Evolutionary conservation across 208 protist species (phyloP).

Genomic region (Acanthamoeba sp.): DNA sequence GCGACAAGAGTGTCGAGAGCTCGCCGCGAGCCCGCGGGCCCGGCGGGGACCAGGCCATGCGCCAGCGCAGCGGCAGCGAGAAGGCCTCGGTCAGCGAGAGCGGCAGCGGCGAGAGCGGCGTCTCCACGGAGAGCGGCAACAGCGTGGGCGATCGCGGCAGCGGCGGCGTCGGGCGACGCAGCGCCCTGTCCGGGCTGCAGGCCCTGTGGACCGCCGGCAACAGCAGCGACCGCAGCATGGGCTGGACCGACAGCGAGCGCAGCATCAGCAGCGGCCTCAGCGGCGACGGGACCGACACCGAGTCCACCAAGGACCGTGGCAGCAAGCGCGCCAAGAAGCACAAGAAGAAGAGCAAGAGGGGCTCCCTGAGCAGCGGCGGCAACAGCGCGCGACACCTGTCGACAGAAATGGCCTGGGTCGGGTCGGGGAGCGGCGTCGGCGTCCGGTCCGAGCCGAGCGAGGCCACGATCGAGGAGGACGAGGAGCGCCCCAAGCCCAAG

Average conservation of each 20-base stretch:
- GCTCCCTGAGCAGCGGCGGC: not conserved
- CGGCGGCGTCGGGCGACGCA: not conserved
- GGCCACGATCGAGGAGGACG: not conserved
- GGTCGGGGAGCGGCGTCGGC: not conserved
- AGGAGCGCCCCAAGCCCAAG: not conserved
- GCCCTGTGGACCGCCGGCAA: not conserved
- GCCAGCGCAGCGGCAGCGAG: not conserved
- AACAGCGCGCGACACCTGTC: not conserved
- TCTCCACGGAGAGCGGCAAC: not conserved
- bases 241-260: conserved; percentile 39
- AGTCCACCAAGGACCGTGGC: not conserved
- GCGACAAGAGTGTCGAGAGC: not conserved
- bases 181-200: not conserved
- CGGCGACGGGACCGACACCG: not conserved
- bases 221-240: conserved; percentile 13
- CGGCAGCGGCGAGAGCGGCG: not conserved
- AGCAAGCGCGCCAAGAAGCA: not conserved
- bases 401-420: not conserved
- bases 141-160: not conserved
- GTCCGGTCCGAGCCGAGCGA: not conserved
- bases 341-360: not conserved
- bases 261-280: conserved; percentile 6
- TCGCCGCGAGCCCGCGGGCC: not conserved
- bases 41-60: not conserved
- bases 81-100: not conserved